Evolutionary conservation across 1,284 basidiomycete genomes (phyloP).

Genomic region (Athelia sp.): DNA sequence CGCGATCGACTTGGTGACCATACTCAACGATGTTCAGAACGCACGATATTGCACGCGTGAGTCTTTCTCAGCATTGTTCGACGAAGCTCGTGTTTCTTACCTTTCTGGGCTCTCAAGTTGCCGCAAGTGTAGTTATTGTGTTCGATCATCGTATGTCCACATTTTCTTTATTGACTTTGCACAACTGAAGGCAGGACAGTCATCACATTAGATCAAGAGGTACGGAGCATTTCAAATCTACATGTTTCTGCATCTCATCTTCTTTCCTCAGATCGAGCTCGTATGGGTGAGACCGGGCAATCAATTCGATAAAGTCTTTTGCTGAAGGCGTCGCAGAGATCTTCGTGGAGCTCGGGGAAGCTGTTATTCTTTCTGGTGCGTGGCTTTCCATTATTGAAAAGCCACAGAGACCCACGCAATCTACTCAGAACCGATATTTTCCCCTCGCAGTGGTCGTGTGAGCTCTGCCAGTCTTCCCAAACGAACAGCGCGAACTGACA

Average conservation of each 20-base stretch:
- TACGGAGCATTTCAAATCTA: slow-evolving; percentile 19
- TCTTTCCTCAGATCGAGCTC: slow-evolving; percentile 34
- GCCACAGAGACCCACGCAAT: not conserved
- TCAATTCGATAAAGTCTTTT: not conserved
- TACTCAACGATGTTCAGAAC: not conserved
- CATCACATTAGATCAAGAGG: slow-evolving; percentile 49
- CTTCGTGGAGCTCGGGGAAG: slow-evolving; percentile 48
- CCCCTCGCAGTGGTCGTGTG: slow-evolving; percentile 44
- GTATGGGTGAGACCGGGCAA: slow-evolving; percentile 40
- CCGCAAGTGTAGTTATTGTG: slow-evolving; percentile 45
- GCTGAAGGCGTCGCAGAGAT: slow-evolving; percentile 25
- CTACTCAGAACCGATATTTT: slow-evolving; percentile 50
- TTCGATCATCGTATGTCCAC: slow-evolving; percentile 42
- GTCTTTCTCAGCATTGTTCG: not conserved
- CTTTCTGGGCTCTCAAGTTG: slow-evolving; percentile 26
- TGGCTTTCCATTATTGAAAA: slow-evolving; percentile 2
- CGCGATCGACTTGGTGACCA: no score
- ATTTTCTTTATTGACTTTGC: not conserved
- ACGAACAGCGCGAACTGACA: not conserved
- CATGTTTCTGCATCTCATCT: not conserved
- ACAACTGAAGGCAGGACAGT: slow-evolving; percentile 24
- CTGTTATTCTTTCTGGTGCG: slow-evolving; percentile 45
- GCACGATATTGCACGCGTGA: not conserved
- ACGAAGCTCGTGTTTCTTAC: not conserved
- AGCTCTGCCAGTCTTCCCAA: slow-evolving; percentile 17